Evolutionary conservation across 225 moss, liverwort and hornwort genomes (phyloP).

Genomic region (Straminergon stramineum): DNA sequence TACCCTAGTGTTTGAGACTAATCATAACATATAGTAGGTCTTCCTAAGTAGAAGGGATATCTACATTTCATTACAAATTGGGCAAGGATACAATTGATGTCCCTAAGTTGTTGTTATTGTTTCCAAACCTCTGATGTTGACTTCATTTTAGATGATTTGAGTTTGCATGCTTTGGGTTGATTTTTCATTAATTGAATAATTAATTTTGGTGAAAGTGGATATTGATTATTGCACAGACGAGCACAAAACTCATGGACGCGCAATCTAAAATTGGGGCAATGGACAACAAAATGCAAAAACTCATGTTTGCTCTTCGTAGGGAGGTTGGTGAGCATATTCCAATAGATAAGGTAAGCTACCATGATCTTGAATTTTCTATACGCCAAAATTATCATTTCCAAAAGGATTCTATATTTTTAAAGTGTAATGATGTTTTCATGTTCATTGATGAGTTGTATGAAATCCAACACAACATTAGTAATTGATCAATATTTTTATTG

Average conservation of each 20-base stretch:
- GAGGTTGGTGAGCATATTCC: constrained; percentile 18
- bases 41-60: not conserved
- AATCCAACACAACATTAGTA: not conserved
- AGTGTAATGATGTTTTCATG: not conserved
- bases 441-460: not conserved
- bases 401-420: not conserved
- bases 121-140: not conserved
- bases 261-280: constrained; percentile 17
- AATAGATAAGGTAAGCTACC: constrained; percentile 4
- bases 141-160: not conserved
- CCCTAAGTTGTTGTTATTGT: not conserved
- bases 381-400: not conserved
- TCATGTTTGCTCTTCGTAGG: constrained; percentile 1
- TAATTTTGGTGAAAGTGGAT: no score
- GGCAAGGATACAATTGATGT: not conserved
- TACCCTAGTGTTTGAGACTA: accelerated
- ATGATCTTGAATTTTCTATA: not conserved
- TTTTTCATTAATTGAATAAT: not conserved
- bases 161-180: accelerated
- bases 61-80: not conserved
- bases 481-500: not conserved
- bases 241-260: constrained; percentile 21
- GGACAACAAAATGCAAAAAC: constrained; percentile 7
- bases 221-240: not conserved
- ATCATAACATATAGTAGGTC: not conserved